These are phyloP conservation scores for Puya raimondii DNA, from an alignment of 176 grass and related monocot species.

Conservation along the genomic window DNA sequence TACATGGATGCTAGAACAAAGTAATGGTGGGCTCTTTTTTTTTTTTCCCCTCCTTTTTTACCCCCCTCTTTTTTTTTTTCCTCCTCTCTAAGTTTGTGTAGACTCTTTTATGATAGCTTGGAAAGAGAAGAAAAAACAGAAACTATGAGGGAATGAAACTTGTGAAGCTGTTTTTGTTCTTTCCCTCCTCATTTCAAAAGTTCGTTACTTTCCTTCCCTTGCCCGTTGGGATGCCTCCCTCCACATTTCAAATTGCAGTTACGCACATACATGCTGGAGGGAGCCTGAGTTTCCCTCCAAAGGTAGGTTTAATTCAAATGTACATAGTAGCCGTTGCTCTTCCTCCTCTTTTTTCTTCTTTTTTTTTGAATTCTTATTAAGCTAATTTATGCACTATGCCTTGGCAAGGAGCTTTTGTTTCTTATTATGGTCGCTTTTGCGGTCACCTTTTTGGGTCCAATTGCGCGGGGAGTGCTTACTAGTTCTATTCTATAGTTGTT, in stretches of 20 bases:
- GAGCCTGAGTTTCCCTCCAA: slow-evolving; percentile 35
- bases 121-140: slow-evolving; percentile 18
- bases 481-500: too few relatives aligned
- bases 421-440: background rate
- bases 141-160: slow-evolving; percentile 41
- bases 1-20: slow-evolving; percentile 19
- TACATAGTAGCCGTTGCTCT: slow-evolving; percentile 35
- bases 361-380: background rate
- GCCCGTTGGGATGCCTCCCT: slow-evolving; percentile 35
- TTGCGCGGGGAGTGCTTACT: background rate
- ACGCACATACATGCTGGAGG: background rate
- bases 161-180: slow-evolving; percentile 33
- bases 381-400: background rate
- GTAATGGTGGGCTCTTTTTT: slow-evolving; percentile 26
- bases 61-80: slow-evolving; percentile 5
- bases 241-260: slow-evolving; percentile 60
- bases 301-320: slow-evolving; percentile 37
- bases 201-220: slow-evolving; percentile 26
- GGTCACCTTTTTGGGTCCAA: background rate
- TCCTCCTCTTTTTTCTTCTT: background rate
- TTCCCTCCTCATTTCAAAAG: slow-evolving; percentile 54
- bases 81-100: slow-evolving; percentile 18
- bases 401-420: background rate
- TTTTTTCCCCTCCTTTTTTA: background rate
- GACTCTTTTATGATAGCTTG: slow-evolving; percentile 24